Evolutionary conservation across 441 rosid genomes (phyloP), one percentile per base, ranked within the genome.

Genomic region (Gossypium laxum): DNA sequence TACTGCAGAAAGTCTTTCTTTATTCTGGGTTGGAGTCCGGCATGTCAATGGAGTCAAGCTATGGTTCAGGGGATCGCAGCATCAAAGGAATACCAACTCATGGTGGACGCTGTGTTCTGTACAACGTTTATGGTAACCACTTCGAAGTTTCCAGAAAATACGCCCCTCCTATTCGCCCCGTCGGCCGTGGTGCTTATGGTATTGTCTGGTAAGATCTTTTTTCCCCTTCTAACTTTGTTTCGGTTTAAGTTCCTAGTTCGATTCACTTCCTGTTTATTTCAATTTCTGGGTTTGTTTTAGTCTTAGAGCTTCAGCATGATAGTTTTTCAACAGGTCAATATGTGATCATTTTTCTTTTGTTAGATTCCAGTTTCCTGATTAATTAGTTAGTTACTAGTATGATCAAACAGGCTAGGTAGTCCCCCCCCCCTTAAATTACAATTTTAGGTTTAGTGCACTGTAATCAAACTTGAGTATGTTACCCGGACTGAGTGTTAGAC

Each of bases 111-210:
- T 89, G 86, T 71, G 85, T 89, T 67, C 94, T 80, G 82, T 87
- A 89, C 78, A 89, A 87, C 76, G 83, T 87, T 57, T 87, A 89
- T 70, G 91, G 91, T 0, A 87, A 89, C 76, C 84, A 87, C 74
- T 89, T 86, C 26, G 85, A 87, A 73, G 91, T 89, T 74, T 76
- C 91, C 59, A 68, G 81, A 74, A 89, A 87, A 75, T 89, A 89
- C 69, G 81, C 84, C 34, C 94, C 91, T 73, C 94, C 93, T 75
- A 77, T 89, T 17, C 94, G 94, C 48, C 94, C 91, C 8, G 80
- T 86, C 17, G 94, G 94, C 57, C 73, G 91, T 50, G 94, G 94
- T 30, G 94, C 94, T 72, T 82, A 87, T 67, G 94, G 94, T 2
- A 86, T 87, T 75, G 91, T 89, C 78, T 89, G 94, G 94, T 89